Evolutionary conservation across 2,329 filamentous ascomycete species (phyloP), one percentile per base, ranked within the genome.

Genomic region (Penicillium corylophilum): DNA sequence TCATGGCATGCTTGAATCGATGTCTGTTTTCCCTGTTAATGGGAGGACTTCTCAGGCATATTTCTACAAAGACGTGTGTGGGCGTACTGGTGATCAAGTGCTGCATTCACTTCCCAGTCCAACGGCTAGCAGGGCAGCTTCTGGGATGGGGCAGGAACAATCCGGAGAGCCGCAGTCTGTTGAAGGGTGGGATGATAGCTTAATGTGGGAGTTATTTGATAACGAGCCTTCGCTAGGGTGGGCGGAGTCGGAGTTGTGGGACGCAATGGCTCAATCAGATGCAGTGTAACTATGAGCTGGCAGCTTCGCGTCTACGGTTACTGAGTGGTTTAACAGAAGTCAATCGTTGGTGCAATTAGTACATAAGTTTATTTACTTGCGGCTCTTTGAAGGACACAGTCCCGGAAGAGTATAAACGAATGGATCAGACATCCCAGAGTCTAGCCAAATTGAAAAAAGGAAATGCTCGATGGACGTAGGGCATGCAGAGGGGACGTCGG

Each of bases 121-220:
- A 7, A 31, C 38, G 7, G 10, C 44, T 9, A 48, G 44, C 13
- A 50, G 35, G 3, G 46, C 29, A 24, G 20, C 28, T 8, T 31
- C 53, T 13, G 47, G 31, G 16, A 46, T 51, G 13, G 41, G 47
- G 7, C 42, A 31, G 10, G 41, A 47, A 9, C 42, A 26, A 13
- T 44, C 58, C 26, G 45, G 15, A 23, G 39, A 41, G n/a, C 20
- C 23, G 8, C 39, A 41, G 22, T 41, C 39, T 5, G 20, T 58
- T 16, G 57, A 51, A 23, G 60, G 59, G 4, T 63, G 59, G 60
- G 43, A 62, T 52, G 60, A 63, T 39, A 62, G 49, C 53, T 51
- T 62, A 22, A 59, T 63, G 54, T 63, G 60, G 60, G 59, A 63
- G 36, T 23, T 63, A 15, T 63, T 63, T 22, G 54, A 62, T 46